Conservation (phyloP, 2,329 filamentous ascomycete species). For the Xylaria sp. region DNA sequence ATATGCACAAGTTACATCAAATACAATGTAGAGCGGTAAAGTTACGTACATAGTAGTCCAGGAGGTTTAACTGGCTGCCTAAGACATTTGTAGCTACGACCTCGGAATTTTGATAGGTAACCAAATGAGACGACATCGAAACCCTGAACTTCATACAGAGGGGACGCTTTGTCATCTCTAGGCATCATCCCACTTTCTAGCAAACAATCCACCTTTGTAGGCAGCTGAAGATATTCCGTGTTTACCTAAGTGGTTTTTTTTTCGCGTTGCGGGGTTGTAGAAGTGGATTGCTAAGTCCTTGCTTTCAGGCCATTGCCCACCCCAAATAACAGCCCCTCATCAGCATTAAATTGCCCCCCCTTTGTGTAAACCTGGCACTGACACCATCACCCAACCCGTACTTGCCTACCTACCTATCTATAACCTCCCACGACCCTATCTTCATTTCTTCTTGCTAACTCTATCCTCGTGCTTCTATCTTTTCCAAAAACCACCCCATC, state of each 20-base stretch:
- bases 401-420: slow-evolving; percentile 16
- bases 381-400: slow-evolving; percentile 31
- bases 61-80: too few species aligned
- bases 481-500: slow-evolving; percentile 19
- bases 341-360: slow-evolving; percentile 28
- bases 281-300: slow-evolving; percentile 29
- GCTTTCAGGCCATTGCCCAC: slow-evolving; percentile 31
- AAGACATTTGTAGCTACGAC: too few species aligned
- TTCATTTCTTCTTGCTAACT: slow-evolving; percentile 20
- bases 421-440: slow-evolving; percentile 4
- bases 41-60: too few species aligned
- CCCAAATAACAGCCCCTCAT: slow-evolving; percentile 43
- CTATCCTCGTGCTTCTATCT: slow-evolving; percentile 14
- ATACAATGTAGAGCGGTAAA: too few species aligned
- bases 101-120: too few species aligned
- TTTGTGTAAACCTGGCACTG: slow-evolving; percentile 38
- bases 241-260: slow-evolving; percentile 20
- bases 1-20: too few species aligned
- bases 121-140: slow-evolving; percentile 1
- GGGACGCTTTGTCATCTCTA: slow-evolving; percentile 25
- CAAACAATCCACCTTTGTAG: background rate
- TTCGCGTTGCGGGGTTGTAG: slow-evolving; percentile 37
- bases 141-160: slow-evolving; percentile 1
- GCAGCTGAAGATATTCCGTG: background rate
- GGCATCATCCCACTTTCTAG: slow-evolving; percentile 23